These are phyloP conservation scores for Verticillium nonalfalfae DNA, from an alignment of 2,329 filamentous ascomycete genomes.

Conservation along the genomic window DNA sequence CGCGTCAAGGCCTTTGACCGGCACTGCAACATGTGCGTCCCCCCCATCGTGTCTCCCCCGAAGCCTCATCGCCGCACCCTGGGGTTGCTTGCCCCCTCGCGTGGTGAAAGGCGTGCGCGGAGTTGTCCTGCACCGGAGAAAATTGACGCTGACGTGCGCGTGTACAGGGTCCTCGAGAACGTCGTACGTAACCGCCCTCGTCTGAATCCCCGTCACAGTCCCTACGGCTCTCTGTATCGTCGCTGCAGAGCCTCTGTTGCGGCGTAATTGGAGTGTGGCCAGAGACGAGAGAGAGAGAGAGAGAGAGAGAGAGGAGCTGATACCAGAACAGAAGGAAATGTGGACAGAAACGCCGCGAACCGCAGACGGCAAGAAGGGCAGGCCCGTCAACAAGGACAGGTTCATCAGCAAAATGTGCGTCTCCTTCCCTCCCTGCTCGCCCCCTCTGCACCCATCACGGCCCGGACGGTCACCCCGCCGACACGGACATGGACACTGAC, in stretches of 20 bases:
- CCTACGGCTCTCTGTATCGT: too few relatives aligned
- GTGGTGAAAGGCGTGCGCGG: conserved; percentile 25
- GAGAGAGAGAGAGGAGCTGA: background rate
- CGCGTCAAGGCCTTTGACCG: conserved; percentile 98
- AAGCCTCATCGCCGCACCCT: too few relatives aligned
- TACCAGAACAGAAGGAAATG: conserved; percentile 69
- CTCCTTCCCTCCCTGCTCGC: background rate
- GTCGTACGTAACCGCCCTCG: conserved; percentile 9
- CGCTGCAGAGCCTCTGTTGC: too few relatives aligned
- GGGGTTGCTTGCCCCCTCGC: too few relatives aligned
- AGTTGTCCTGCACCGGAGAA: conserved; percentile 7
- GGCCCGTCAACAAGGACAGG: conserved; percentile 92
- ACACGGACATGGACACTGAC: background rate
- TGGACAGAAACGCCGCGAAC: conserved; percentile 91
- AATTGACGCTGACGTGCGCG: conserved; percentile 5
- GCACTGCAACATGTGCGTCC: conserved; percentile 98
- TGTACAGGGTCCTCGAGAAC: conserved; percentile 21
- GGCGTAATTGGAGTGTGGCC: too few relatives aligned
- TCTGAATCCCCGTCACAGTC: too few relatives aligned
- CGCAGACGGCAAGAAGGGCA: conserved; percentile 80
- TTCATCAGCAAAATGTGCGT: conserved; percentile 96
- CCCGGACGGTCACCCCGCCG: background rate
- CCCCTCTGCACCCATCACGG: background rate
- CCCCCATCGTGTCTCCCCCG: conserved; percentile 45
- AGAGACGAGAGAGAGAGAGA: background rate